Base-by-base conservation (phyloP, 2,329 filamentous ascomycete genomes). In the Simplicillium sp. region DNA sequence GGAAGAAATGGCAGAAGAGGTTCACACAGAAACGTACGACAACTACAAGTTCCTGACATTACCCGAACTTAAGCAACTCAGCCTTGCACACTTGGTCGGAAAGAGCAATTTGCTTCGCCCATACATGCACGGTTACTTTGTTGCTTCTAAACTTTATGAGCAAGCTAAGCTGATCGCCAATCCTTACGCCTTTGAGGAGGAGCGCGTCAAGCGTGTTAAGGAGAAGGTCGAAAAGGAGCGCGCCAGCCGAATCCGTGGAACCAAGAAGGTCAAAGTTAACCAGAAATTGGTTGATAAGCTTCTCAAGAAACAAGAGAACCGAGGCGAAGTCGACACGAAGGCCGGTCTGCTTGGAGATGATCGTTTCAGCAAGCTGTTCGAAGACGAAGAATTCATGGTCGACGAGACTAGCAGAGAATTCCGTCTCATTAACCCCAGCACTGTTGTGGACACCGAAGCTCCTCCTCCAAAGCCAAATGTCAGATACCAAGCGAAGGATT, bases 41-140 rank as follows among this genome's bases (percentile, higher is more conserved):
- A 97, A 98, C 64, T 97, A 90, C 77, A 98, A 97, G 65, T 98
- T 98, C 76, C 71, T 98, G 56, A 95, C 90, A 2, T 62, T 87
- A 46, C 80, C 86, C 34, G 89, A 98, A 60, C 72, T 98, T 40
- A 84, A 85, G 52, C 78, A 82, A 29, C 75, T 98, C 49, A 94
- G 87, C 58, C 64, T 98, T 55, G 82, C 86, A 40, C 90, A 97
- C 58, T 71, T 98, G 37, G 75, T 98, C 43, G 90, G 90, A 49
- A 89, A 87, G 52, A 94, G 88, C 20, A 92, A 86, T 55, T 68
- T 97, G 15, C 69, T 98, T 33, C 77, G 90, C 35, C 92, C 92
- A 34, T 98, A 98, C 58, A 98, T 98, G 94, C 92, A 98, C 59
- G 94, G 92, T 52, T 97, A 92, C 71, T 98, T 98, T 65, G 89